Evolutionary conservation across 371 early-diverging fungal species (phyloP).

Genomic region (Cokeromyces recurvatus): DNA sequence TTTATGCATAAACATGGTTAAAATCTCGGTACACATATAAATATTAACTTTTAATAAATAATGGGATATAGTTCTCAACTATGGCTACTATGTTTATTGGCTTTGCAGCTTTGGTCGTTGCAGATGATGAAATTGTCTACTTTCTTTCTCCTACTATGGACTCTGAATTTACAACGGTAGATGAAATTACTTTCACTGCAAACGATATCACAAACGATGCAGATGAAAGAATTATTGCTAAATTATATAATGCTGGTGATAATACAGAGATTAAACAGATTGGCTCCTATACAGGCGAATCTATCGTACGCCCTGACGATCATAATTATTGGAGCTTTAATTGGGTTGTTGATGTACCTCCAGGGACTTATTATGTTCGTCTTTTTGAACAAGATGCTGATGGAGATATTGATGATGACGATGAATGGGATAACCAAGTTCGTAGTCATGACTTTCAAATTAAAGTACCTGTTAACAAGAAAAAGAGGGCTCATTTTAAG

Average conservation of each 20-base stretch:
- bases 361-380: slow-evolving; percentile 7
- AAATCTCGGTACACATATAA: too few species aligned
- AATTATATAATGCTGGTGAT: slow-evolving; percentile 2
- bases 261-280: neutral
- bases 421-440: slow-evolving; percentile 9
- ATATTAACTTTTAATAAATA: too few species aligned
- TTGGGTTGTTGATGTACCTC: slow-evolving; percentile 10
- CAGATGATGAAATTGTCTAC: neutral
- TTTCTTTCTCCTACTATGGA: neutral
- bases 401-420: slow-evolving; percentile 11
- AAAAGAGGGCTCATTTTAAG: neutral
- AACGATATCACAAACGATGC: slow-evolving; percentile 8
- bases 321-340: slow-evolving; percentile 2
- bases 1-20: too few species aligned
- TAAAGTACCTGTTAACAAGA: neutral
- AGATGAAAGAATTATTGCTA: slow-evolving; percentile 6
- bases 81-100: slow-evolving; percentile 1
- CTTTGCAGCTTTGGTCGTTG: neutral
- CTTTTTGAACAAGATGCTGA: slow-evolving; percentile 13
- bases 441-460: slow-evolving; percentile 7
- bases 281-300: slow-evolving; percentile 1
- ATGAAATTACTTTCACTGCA: neutral
- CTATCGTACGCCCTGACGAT: neutral
- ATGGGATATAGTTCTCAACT: slow-evolving; percentile 24
- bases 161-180: neutral